These are phyloP conservation scores for Rhizopus sp. DNA, from an alignment of 371 early-diverging fungal genomes.

Conservation along the genomic window DNA sequence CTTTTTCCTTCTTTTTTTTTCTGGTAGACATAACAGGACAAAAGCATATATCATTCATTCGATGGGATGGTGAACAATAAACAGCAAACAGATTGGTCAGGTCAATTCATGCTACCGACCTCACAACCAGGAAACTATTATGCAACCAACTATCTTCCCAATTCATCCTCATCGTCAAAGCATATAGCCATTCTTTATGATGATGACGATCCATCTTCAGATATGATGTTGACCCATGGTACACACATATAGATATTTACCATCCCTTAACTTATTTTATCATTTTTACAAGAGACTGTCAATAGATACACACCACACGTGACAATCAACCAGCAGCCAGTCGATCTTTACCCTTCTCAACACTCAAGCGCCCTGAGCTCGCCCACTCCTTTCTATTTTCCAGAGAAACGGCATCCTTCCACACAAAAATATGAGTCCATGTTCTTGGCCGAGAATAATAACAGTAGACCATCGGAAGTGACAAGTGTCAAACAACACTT, in stretches of 20 bases:
- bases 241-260: no score
- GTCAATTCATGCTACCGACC: background rate
- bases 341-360: no score
- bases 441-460: background rate
- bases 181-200: background rate
- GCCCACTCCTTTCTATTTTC: background rate
- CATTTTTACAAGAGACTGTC: no score
- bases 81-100: background rate
- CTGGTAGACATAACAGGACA: no score
- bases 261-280: no score
- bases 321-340: no score
- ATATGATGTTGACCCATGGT: background rate
- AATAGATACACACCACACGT: no score
- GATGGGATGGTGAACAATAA: slow-evolving; percentile 1
- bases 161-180: background rate
- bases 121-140: background rate
- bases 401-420: background rate
- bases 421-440: background rate
- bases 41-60: background rate
- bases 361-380: background rate
- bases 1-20: background rate
- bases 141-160: background rate
- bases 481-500: background rate
- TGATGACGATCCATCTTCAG: background rate
- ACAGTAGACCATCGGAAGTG: background rate